These are phyloP conservation scores for Penicillium rolfsii DNA, from an alignment of 2,329 filamentous ascomycete genomes.

Conservation along the genomic window DNA sequence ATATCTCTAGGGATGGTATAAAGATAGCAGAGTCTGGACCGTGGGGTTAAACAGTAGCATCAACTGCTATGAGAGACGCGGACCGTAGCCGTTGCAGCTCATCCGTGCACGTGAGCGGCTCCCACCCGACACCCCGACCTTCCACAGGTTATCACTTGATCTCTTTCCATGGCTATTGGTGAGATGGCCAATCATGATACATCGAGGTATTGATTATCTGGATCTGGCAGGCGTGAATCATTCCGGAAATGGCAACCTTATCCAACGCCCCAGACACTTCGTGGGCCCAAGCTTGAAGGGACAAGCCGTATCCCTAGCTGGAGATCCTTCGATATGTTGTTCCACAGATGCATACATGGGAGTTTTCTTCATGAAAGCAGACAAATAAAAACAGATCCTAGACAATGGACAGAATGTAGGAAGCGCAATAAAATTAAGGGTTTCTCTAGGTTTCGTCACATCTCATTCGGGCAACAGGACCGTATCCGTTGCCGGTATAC, in stretches of 20 bases:
- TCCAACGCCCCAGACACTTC: conserved; percentile 14
- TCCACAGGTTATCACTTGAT: conserved; percentile 5
- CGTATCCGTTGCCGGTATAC: conserved; percentile 16
- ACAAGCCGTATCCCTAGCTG: not conserved
- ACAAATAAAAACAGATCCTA: not conserved
- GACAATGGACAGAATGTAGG: not conserved
- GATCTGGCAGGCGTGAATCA: not conserved
- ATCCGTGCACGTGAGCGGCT: conserved; percentile 28
- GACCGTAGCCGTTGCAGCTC: conserved; percentile 4
- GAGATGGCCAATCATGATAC: conserved; percentile 16
- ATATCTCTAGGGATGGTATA: not conserved
- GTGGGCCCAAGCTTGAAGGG: conserved; percentile 8
- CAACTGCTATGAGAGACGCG: not conserved
- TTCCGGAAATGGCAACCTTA: conserved; percentile 18
- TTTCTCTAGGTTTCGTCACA: not conserved
- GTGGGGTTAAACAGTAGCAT: not conserved
- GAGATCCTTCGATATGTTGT: not conserved
- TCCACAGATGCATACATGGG: not conserved
- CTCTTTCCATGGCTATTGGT: not conserved
- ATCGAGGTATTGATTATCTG: conserved; percentile 2
- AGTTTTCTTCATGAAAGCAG: too few relatives aligned
- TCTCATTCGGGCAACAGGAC: conserved; percentile 11
- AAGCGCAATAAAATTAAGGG: not conserved
- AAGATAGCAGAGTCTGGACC: not conserved
- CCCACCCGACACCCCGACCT: conserved; percentile 10